These are phyloP conservation scores for Penicillium sp. DNA, from an alignment of 2,329 filamentous ascomycete species.

Conservation along the genomic window DNA sequence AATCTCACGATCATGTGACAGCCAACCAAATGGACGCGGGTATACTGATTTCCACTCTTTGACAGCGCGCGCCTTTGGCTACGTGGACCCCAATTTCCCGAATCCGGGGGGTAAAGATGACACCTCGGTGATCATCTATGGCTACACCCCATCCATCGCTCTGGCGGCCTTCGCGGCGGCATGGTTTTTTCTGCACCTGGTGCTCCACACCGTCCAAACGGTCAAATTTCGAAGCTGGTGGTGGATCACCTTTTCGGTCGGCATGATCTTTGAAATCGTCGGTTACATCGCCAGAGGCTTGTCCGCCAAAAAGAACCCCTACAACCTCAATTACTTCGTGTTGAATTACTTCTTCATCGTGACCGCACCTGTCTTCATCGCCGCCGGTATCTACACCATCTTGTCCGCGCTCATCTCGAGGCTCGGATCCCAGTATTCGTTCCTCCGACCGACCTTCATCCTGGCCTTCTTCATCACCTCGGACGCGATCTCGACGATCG, in stretches of 20 bases:
- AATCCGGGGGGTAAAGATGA: conserved; percentile 6
- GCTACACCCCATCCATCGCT: conserved; percentile 13
- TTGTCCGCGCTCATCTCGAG: conserved; percentile 11
- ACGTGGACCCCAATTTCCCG: conserved; percentile 7
- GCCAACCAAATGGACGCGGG: not conserved
- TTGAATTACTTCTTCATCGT: conserved; percentile 16
- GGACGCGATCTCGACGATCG: conserved; percentile 13
- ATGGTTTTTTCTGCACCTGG: conserved; percentile 12
- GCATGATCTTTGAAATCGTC: conserved; percentile 12
- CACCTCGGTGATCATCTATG: conserved; percentile 11
- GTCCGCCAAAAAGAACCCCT: conserved; percentile 10
- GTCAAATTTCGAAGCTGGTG: conserved; percentile 12
- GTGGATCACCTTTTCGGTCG: conserved; percentile 12
- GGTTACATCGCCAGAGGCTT: conserved; percentile 13
- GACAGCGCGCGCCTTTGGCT: conserved; percentile 6
- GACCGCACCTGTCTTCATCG: conserved; percentile 11
- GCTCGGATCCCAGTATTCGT: conserved; percentile 8
- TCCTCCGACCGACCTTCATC: conserved; percentile 9
- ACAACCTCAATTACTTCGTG: conserved; percentile 14
- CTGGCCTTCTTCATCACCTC: conserved; percentile 14
- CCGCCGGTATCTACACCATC: conserved; percentile 12
- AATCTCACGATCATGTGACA: not conserved
- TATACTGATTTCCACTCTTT: not conserved
- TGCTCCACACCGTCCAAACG: conserved; percentile 6
- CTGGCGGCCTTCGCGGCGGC: conserved; percentile 11